phyloP scores from a whole-genome alignment of 495 filamentous ascomycete genomes.

The Hypoxylon lenormandii region DNA sequence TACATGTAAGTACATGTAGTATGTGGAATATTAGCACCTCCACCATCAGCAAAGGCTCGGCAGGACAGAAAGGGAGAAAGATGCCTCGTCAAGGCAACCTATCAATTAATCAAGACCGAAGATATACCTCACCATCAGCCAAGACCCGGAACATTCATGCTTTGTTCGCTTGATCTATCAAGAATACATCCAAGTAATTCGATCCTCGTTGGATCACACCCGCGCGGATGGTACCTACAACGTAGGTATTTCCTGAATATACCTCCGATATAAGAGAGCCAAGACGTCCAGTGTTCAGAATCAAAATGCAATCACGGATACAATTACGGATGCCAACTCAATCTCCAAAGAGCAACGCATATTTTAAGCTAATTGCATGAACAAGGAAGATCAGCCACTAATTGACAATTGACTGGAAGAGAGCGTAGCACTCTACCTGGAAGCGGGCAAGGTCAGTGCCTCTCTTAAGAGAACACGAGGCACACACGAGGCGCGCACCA shows the following conservation, averaged over 20 bases:
- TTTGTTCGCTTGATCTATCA: background rate
- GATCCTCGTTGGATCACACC: too few species aligned
- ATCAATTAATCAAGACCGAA: background rate
- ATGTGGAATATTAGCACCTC: background rate
- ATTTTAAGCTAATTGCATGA: background rate
- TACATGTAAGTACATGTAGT: background rate
- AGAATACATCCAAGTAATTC: too few species aligned
- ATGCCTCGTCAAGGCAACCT: constrained; percentile 1
- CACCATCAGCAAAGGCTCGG: background rate
- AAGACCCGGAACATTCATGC: background rate
- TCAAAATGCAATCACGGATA: background rate
- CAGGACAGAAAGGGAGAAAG: background rate
- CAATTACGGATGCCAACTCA: constrained; percentile 3
- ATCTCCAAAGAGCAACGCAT: background rate
- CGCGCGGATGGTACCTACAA: too few species aligned
- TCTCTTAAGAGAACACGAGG: too few species aligned
- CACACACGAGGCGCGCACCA: constrained; percentile 21
- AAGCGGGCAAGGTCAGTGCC: background rate
- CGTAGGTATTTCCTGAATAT: too few species aligned
- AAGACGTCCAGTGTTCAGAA: background rate
- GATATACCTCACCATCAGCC: background rate
- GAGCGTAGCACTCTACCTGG: too few species aligned
- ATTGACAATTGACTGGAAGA: too few species aligned
- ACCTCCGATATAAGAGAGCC: background rate
- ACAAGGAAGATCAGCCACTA: too few species aligned